phyloP scores from a whole-genome alignment of 176 grass and related monocot species.

The Poa annua region DNA sequence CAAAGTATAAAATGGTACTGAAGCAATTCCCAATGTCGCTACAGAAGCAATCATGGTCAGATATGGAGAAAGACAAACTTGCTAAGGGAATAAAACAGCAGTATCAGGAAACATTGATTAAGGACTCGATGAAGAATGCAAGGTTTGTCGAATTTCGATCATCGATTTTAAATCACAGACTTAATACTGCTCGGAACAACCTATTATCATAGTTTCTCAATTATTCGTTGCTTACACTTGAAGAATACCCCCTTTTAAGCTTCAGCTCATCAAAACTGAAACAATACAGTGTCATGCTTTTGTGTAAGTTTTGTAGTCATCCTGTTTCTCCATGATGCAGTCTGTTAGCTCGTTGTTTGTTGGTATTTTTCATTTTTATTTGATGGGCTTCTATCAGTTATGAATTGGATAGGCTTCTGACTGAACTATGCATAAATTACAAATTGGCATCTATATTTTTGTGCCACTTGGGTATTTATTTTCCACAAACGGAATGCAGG shows the following conservation, averaged over 20 bases:
- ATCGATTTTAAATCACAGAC: not conserved
- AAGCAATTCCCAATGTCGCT: conserved; percentile 73
- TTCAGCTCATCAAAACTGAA: conserved; percentile 17
- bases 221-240: conserved; percentile 8
- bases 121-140: conserved; percentile 68
- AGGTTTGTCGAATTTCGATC: conserved; percentile 47
- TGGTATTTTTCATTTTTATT: not conserved
- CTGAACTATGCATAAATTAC: conserved; percentile 31
- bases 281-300: conserved; percentile 15
- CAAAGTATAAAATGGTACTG: conserved; percentile 66
- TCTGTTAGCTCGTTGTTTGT: conserved; percentile 12
- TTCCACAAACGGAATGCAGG: conserved; percentile 19
- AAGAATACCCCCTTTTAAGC: conserved; percentile 4
- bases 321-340: conserved; percentile 3
- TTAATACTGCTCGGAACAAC: not conserved
- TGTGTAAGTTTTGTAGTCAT: conserved; percentile 23
- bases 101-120: conserved; percentile 85
- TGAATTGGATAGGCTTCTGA: not conserved
- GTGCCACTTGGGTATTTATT: conserved; percentile 22
- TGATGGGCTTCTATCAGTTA: conserved; percentile 2
- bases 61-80: conserved; percentile 77
- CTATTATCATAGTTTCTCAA: not conserved
- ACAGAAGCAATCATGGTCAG: conserved; percentile 73
- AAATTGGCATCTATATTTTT: not conserved
- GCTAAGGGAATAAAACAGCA: conserved; percentile 94